These are phyloP conservation scores for Anthracocystis panici-leucophaei DNA, from an alignment of 1,284 basidiomycete genomes.

Conservation along the genomic window DNA sequence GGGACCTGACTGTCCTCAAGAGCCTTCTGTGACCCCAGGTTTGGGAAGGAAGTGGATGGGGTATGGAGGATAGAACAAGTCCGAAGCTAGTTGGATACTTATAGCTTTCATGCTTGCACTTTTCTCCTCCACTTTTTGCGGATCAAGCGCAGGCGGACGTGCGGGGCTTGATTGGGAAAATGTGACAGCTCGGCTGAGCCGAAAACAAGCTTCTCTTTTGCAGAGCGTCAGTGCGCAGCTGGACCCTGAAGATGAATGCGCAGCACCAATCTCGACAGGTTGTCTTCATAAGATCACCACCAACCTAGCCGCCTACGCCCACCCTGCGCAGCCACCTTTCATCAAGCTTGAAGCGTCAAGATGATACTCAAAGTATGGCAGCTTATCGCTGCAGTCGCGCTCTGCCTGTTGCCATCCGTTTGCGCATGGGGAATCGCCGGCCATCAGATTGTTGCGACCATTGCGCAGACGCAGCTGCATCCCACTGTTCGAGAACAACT, in stretches of 20 bases:
- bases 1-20: background rate
- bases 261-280: background rate
- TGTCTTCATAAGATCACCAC: constrained; percentile 13
- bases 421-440: constrained; percentile 73
- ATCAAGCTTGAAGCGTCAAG: background rate
- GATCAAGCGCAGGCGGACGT: too few species aligned
- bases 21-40: too few species aligned
- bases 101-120: too few species aligned
- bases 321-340: constrained; percentile 2
- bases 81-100: too few species aligned
- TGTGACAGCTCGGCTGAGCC: constrained; percentile 21
- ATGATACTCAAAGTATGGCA: constrained; percentile 13
- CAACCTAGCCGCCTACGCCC: constrained; percentile 8
- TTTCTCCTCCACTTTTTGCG: too few species aligned
- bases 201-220: background rate
- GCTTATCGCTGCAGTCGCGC: constrained; percentile 1
- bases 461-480: constrained; percentile 89
- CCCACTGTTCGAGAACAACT: constrained; percentile 79
- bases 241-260: constrained; percentile 22
- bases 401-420: constrained; percentile 16
- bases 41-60: too few species aligned
- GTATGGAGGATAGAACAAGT: too few species aligned
- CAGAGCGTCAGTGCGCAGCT: background rate
- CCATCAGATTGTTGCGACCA: constrained; percentile 90
- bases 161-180: background rate